Percentiles rank a stretch among this genome's conserved stretches.
Conservation (phyloP, 1,284 basidiomycete species). For the Ustilago sp. region DNA sequence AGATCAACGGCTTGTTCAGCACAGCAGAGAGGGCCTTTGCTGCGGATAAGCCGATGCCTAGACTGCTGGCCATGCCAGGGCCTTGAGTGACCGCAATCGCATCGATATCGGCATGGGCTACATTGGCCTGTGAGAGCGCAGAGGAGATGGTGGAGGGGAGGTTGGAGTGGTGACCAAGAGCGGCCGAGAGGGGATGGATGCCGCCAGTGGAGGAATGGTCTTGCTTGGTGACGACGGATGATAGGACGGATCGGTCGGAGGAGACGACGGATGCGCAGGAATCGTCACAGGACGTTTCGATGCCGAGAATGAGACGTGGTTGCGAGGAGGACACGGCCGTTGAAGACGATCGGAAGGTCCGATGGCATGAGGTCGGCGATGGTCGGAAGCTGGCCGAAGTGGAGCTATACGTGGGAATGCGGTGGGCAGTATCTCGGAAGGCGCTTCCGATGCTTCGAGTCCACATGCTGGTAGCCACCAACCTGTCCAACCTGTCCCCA, state of each 20-base stretch:
- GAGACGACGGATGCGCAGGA: conserved; percentile 64
- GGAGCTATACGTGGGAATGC: background rate
- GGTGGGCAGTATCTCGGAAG: background rate
- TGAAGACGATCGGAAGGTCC: conserved; percentile 5
- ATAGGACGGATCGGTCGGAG: conserved; percentile 55
- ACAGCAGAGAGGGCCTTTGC: conserved; percentile 62
- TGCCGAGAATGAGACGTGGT: conserved; percentile 56
- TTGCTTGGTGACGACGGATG: conserved; percentile 59
- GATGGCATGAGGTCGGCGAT: background rate
- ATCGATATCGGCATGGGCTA: conserved; percentile 47
- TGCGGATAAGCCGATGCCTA: conserved; percentile 56
- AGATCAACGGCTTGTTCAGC: conserved; percentile 58
- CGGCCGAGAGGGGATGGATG: conserved; percentile 63
- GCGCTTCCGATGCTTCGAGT: conserved; percentile 7
- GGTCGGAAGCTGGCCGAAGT: conserved; percentile 14
- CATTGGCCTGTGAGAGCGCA: conserved; percentile 42
- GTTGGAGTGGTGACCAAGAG: conserved; percentile 54
- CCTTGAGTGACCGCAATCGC: conserved; percentile 67
- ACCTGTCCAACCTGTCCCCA: background rate
- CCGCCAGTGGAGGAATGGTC: conserved; percentile 62
- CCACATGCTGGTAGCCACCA: conserved; percentile 9
- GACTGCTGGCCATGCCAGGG: conserved; percentile 64
- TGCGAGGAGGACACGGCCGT: background rate
- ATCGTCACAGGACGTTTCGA: conserved; percentile 68
- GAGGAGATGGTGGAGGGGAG: conserved; percentile 53